Percentiles rank a stretch among this genome's conserved stretches.
Conservation (phyloP, 345 rosid species). For the Murraya paniculata region DNA sequence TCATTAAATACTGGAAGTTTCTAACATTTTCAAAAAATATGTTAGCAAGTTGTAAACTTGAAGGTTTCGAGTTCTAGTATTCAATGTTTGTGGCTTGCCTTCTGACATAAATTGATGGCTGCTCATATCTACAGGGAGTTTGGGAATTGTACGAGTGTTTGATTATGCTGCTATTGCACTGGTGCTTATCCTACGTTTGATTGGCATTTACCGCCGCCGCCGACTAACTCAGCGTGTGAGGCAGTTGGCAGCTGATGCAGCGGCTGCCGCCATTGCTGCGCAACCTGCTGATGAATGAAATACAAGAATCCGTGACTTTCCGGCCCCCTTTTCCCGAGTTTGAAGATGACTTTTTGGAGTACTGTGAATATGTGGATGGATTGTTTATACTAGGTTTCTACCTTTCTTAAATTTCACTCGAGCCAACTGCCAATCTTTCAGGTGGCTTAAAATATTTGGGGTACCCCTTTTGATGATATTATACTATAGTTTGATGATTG, state of each 20-base stretch:
- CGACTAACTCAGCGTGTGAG: constrained; percentile 60
- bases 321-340: background rate
- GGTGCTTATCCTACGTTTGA: constrained; percentile 56
- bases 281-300: constrained; percentile 36
- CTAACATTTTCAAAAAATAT: background rate
- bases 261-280: constrained; percentile 46
- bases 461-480: background rate
- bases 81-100: background rate
- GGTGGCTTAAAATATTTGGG: background rate
- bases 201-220: constrained; percentile 52
- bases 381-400: background rate
- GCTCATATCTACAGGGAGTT: constrained; percentile 39
- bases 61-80: background rate
- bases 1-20: background rate
- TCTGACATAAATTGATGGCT: constrained; percentile 1
- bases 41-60: background rate
- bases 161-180: constrained; percentile 53
- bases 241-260: constrained; percentile 10
- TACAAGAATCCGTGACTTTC: background rate
- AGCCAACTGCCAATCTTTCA: background rate
- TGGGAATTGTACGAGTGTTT: constrained; percentile 54
- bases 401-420: background rate
- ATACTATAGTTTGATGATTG: background rate
- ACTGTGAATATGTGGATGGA: background rate
- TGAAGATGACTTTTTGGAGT: background rate